Percentiles rank a stretch among this genome's conserved stretches.
These are phyloP conservation scores for Candida ovalis DNA, from an alignment of 805 yeast genomes.

Conservation along the genomic window DNA sequence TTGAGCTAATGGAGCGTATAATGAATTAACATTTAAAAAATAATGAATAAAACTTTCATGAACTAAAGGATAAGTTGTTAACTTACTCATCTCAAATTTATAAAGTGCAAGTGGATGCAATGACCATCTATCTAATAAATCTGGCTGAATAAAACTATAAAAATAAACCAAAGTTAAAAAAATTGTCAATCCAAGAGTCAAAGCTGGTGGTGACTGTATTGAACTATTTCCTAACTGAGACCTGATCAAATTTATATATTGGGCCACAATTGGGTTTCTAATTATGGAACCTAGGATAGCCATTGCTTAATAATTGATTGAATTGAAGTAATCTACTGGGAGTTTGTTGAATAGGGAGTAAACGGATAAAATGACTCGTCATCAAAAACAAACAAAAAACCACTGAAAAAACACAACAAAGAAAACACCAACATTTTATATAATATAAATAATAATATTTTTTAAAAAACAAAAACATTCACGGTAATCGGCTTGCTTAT, in stretches of 20 bases:
- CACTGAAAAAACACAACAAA: too few relatives aligned
- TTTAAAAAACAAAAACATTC: too few relatives aligned
- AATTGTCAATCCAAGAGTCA: conserved; percentile 56
- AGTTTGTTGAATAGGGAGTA: neutral
- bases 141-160: conserved; percentile 27
- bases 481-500: too few relatives aligned
- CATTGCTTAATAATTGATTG: neutral
- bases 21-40: conserved; percentile 50
- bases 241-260: neutral
- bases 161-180: conserved; percentile 48
- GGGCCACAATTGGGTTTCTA: neutral
- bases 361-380: neutral
- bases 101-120: conserved; percentile 56
- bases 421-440: too few relatives aligned
- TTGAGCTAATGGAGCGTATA: conserved; percentile 55
- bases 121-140: conserved; percentile 37
- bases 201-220: conserved; percentile 35
- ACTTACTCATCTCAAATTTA: conserved; percentile 41
- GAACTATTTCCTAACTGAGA: neutral
- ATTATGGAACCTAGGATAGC: neutral
- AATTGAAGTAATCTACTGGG: too few relatives aligned
- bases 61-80: conserved; percentile 71
- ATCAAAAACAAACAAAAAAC: too few relatives aligned
- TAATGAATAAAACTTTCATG: conserved; percentile 64
- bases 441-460: too few relatives aligned